phyloP scores from a whole-genome alignment of 164 flowering plant genomes.

The Buxus sempervirens region DNA sequence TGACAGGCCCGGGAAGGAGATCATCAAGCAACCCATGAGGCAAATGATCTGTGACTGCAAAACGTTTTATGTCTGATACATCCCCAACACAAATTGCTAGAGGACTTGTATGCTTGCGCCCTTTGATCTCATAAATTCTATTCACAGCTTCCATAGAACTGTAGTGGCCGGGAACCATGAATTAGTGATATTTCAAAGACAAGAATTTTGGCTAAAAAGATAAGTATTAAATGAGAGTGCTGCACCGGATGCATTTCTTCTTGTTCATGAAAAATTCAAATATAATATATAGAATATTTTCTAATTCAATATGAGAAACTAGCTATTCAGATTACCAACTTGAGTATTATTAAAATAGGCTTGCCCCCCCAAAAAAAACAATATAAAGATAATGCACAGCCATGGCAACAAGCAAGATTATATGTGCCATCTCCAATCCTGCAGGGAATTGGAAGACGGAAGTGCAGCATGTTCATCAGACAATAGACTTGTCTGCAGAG shows the following conservation, averaged over 20 bases:
- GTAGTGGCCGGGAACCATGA: conserved; percentile 12
- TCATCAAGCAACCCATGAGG: conserved; percentile 72
- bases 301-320: no score
- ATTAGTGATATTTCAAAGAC: neutral
- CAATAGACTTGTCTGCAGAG: no score
- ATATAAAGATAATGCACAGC: no score
- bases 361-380: no score
- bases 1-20: conserved; percentile 97
- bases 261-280: no score
- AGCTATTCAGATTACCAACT: no score
- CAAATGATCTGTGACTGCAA: conserved; percentile 73
- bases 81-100: conserved; percentile 94
- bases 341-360: no score
- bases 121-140: conserved; percentile 89
- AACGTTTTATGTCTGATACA: conserved; percentile 64
- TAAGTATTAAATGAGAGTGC: neutral
- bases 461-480: no score
- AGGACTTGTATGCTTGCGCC: conserved; percentile 86
- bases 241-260: neutral
- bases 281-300: no score
- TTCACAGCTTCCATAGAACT: conserved; percentile 87
- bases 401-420: no score
- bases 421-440: no score
- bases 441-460: no score
- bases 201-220: neutral